These are phyloP conservation scores for Phoma sp. DNA, from an alignment of 2,329 filamentous ascomycete species.

Conservation along the genomic window DNA sequence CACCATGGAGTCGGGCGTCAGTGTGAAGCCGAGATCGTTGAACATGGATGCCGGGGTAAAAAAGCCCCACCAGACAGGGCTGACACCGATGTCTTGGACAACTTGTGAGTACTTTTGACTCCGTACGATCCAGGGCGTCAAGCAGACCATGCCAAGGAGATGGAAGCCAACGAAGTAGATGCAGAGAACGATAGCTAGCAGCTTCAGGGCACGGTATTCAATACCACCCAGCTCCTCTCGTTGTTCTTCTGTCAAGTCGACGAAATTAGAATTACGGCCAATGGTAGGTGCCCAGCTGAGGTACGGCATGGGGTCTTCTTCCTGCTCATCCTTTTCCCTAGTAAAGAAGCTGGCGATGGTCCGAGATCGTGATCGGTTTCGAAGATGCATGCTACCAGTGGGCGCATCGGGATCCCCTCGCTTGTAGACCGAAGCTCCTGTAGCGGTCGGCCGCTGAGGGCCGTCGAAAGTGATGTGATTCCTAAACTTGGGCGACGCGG, in stretches of 20 bases:
- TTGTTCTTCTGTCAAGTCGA: constrained; percentile 86
- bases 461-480: constrained; percentile 72
- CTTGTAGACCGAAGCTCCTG: constrained; percentile 40
- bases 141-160: constrained; percentile 72
- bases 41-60: constrained; percentile 89
- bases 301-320: constrained; percentile 73
- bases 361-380: constrained; percentile 49
- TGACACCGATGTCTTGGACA: constrained; percentile 67
- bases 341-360: constrained; percentile 67
- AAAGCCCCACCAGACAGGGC: constrained; percentile 86
- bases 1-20: constrained; percentile 93
- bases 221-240: constrained; percentile 95
- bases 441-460: constrained; percentile 53
- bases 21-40: constrained; percentile 91
- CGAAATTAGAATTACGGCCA: constrained; percentile 89
- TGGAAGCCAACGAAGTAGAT: constrained; percentile 85
- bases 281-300: constrained; percentile 93
- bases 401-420: constrained; percentile 22
- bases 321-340: constrained; percentile 60
- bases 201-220: constrained; percentile 91
- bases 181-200: constrained; percentile 77
- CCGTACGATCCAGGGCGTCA: constrained; percentile 81
- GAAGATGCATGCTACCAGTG: constrained; percentile 26
- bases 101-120: constrained; percentile 64
- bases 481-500: constrained; percentile 49